A percentile compares a stretch with the other conserved stretches of the same genome.
These are phyloP conservation scores for Lyophyllum atratum DNA, from an alignment of 768 basidiomycete genomes.

Conservation along the genomic window DNA sequence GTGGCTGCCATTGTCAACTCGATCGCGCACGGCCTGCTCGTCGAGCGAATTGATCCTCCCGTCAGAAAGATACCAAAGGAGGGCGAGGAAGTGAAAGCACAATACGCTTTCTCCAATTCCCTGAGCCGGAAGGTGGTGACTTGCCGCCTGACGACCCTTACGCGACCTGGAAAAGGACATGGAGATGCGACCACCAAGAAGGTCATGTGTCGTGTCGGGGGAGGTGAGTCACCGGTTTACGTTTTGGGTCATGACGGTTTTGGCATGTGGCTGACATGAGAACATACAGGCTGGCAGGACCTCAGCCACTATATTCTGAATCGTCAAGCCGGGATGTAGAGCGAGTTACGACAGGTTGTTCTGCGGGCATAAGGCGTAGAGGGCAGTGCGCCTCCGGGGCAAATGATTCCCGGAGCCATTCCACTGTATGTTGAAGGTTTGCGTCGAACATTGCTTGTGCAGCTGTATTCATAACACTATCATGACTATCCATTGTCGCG, in stretches of 20 bases:
- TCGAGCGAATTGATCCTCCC: constrained; percentile 83
- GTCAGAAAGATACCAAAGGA: constrained; percentile 63
- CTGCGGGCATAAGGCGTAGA: not conserved
- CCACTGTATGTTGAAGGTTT: constrained; percentile 2
- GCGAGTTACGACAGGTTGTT: not conserved
- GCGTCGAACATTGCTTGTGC: constrained; percentile 12
- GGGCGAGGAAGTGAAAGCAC: constrained; percentile 80
- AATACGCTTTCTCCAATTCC: constrained; percentile 79
- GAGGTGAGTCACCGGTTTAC: constrained; percentile 51
- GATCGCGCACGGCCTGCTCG: constrained; percentile 72
- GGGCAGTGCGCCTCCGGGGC: constrained; percentile 5
- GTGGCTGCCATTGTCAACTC: constrained; percentile 76
- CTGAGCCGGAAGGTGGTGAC: constrained; percentile 75
- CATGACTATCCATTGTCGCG: constrained; percentile 22
- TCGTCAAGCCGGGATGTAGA: constrained; percentile 68
- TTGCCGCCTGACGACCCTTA: constrained; percentile 78
- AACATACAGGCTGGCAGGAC: constrained; percentile 72
- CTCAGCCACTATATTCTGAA: constrained; percentile 75
- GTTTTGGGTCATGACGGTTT: not conserved
- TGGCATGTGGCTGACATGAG: constrained; percentile 11
- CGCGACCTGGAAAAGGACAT: constrained; percentile 54
- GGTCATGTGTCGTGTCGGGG: constrained; percentile 90
- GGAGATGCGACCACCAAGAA: constrained; percentile 69
- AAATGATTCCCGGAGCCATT: not conserved
- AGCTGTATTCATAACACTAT: constrained; percentile 24